Evolutionary conservation across 805 yeast species (phyloP), one percentile per base, ranked within the genome.

Genomic region (Zygosaccharomyces bailii): DNA sequence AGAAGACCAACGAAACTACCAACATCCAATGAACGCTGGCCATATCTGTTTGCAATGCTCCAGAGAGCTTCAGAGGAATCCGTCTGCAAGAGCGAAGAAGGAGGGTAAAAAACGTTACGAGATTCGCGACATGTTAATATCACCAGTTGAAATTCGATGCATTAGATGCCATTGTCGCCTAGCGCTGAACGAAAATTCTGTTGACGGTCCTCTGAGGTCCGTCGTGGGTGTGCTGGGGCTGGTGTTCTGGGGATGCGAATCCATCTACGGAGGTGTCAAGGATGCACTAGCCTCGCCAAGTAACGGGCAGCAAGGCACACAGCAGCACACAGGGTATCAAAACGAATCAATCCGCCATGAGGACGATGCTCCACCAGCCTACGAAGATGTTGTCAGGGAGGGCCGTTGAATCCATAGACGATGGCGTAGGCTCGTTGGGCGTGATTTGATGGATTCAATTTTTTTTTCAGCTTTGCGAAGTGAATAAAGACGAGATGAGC

Each of bases 401-500:
- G 14, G 16, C 25, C 18, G 39, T 14, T 14, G 30, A 21, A 16
- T 14, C 16, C 25, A 35, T 9, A 20, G 14, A 4, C 20, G 30
- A 24, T 27, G 30, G 32, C 20, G n/a, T 35, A 9, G 30, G 8
- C 18, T 39, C 42, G 35, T 39, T 13, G 11, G 17, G 10, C 18
- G 23, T 31, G 35, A 30, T 20, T 30, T 21, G 42, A 20, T 20
- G 29, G 30, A 39, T n/a, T n/a, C n/a, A n/a, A n/a, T n/a, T n/a
- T n/a, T n/a, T n/a, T n/a, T n/a, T n/a, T n/a, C n/a, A n/a, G n/a
- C n/a, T n/a, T n/a, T n/a, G n/a, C n/a, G n/a, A n/a, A n/a, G n/a
- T n/a, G n/a, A n/a, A 10, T 13, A 13, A 25, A 19, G 40, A 37
- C 36, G 23, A 13, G 30, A 46, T 46, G 50, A 37, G 53, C 44